Conservation (phyloP, 352 stramenopile species). For the Pythium folliculosum region DNA sequence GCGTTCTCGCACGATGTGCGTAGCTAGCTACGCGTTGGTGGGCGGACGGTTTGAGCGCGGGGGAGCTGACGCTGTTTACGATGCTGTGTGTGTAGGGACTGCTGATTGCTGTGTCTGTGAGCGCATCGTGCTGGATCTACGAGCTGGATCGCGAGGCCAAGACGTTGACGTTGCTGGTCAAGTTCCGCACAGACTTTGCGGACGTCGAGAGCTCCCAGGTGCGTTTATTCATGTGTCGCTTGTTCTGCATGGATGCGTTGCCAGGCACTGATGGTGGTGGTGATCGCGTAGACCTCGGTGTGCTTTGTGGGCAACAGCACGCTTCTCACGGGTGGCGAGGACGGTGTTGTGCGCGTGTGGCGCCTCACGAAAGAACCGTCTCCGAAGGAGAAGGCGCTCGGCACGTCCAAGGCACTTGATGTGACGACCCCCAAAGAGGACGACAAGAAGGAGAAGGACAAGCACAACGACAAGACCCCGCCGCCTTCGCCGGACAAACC, state of each 20-base stretch:
- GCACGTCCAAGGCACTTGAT: slow-evolving; percentile 44
- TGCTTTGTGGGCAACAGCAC: slow-evolving; percentile 82
- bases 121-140: slow-evolving; percentile 77
- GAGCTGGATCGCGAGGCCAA: slow-evolving; percentile 58
- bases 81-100: slow-evolving; percentile 30
- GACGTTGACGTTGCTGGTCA: slow-evolving; percentile 65
- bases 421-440: slow-evolving; percentile 9
- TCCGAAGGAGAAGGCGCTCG: slow-evolving; percentile 40
- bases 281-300: slow-evolving; percentile 47
- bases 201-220: slow-evolving; percentile 68
- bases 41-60: background rate
- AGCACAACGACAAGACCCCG: slow-evolving; percentile 24
- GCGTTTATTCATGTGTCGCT: background rate
- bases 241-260: background rate
- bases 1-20: slow-evolving; percentile 71
- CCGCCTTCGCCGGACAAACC: slow-evolving; percentile 33
- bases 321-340: slow-evolving; percentile 81
- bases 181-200: slow-evolving; percentile 84
- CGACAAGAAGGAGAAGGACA: slow-evolving; percentile 6
- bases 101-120: slow-evolving; percentile 79
- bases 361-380: slow-evolving; percentile 53
- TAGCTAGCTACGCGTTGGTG: background rate
- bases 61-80: background rate
- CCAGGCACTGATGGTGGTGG: background rate
- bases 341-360: slow-evolving; percentile 81